These are phyloP conservation scores for Vigna trinervia DNA, from an alignment of 306 rosid genomes.

Conservation along the genomic window DNA sequence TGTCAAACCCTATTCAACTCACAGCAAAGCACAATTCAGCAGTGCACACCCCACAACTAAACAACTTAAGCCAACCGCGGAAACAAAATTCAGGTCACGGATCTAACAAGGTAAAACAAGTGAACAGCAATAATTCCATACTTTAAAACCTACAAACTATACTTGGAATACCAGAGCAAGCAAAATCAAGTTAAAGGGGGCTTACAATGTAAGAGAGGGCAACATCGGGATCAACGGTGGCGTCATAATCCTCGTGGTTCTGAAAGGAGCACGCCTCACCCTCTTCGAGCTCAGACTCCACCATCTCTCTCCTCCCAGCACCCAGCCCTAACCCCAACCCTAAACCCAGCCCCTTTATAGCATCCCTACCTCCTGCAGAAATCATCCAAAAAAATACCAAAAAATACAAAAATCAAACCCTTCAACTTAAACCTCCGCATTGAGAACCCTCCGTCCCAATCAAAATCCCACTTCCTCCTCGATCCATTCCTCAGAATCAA, in stretches of 20 bases:
- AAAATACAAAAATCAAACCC: conserved; percentile 48
- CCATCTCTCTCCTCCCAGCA: conserved; percentile 69
- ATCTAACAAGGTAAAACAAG: conserved; percentile 56
- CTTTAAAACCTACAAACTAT: conserved; percentile 31
- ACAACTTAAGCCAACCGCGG: conserved; percentile 12
- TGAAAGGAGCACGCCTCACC: conserved; percentile 91
- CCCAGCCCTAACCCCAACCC: conserved; percentile 58
- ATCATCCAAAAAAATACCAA: conserved; percentile 59
- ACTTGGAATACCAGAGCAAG: conserved; percentile 7
- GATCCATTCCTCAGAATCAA: conserved; percentile 51
- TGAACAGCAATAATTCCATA: conserved; percentile 39
- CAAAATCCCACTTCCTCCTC: conserved; percentile 51
- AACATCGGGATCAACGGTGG: conserved; percentile 84
- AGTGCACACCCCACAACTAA: conserved; percentile 23
- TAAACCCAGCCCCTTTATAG: conserved; percentile 72
- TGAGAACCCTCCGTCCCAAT: conserved; percentile 52
- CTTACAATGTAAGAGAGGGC: conserved; percentile 92
- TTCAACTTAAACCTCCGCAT: conserved; percentile 55
- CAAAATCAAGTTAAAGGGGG: conserved; percentile 13
- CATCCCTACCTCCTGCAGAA: conserved; percentile 83
- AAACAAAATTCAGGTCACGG: conserved; percentile 48
- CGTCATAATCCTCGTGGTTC: conserved; percentile 68
- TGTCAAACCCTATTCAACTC: conserved; percentile 32
- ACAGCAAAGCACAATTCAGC: conserved; percentile 23
- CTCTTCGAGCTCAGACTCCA: conserved; percentile 95